Evolutionary conservation across 2,329 filamentous ascomycete species (phyloP).

Genomic region (Atkinsonella hypoxylon): DNA sequence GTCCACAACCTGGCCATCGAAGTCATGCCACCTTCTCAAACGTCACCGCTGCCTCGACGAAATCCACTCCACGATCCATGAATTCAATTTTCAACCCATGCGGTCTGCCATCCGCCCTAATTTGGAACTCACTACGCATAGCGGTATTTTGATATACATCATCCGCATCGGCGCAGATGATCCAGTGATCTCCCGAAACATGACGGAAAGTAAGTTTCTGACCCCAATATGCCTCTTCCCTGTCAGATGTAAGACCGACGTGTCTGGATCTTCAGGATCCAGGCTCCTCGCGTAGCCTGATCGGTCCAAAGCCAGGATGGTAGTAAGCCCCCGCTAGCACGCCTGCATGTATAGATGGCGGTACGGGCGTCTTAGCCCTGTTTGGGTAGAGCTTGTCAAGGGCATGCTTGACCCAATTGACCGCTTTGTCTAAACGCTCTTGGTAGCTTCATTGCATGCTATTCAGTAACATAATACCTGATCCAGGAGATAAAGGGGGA

Average conservation of each 20-base stretch:
- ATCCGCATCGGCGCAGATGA: slow-evolving; percentile 12
- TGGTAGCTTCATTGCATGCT: slow-evolving; percentile 4
- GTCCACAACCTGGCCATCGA: neutral
- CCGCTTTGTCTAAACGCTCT: slow-evolving; percentile 1
- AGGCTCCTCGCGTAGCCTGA: slow-evolving; percentile 10
- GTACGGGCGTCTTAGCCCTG: slow-evolving; percentile 21
- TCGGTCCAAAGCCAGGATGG: slow-evolving; percentile 27
- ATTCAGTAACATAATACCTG: neutral
- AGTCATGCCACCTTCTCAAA: neutral
- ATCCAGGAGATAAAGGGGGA: too few relatives aligned
- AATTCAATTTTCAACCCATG: slow-evolving; percentile 2
- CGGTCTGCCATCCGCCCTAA: neutral
- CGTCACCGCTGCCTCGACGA: neutral
- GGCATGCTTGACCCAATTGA: slow-evolving; percentile 17
- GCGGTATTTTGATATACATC: neutral
- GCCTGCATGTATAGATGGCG: slow-evolving; percentile 23
- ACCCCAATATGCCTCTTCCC: slow-evolving; percentile 12
- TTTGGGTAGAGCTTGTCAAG: slow-evolving; percentile 25
- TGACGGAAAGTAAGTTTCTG: slow-evolving; percentile 13
- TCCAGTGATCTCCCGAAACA: slow-evolving; percentile 17
- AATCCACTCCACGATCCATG: neutral
- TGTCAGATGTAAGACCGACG: slow-evolving; percentile 13
- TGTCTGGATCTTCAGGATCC: slow-evolving; percentile 2
- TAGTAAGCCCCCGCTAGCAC: slow-evolving; percentile 27
- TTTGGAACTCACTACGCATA: neutral